These are phyloP conservation scores for Fraxinus albicans DNA, from an alignment of 305 asterid genomes.

Conservation along the genomic window DNA sequence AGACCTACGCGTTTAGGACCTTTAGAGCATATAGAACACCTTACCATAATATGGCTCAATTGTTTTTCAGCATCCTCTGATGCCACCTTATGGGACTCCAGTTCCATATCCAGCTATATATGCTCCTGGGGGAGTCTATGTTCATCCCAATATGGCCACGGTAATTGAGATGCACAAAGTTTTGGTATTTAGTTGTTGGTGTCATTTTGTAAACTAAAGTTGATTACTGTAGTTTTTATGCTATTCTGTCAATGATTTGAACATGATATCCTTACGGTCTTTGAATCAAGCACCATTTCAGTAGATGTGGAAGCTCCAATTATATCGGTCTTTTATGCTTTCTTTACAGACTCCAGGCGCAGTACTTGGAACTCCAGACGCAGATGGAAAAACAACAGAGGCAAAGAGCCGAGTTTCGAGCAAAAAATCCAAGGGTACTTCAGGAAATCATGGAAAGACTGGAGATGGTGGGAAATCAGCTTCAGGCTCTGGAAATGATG, in stretches of 20 bases:
- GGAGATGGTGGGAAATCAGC: conserved; percentile 68
- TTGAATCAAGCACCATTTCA: neutral
- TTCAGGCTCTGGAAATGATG: conserved; percentile 91
- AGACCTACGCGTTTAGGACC: conserved; percentile 2
- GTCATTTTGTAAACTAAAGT: conserved; percentile 5
- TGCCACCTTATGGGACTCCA: conserved; percentile 95
- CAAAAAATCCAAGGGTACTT: conserved; percentile 53
- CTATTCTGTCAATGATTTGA: neutral
- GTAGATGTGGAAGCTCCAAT: neutral
- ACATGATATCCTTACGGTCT: neutral
- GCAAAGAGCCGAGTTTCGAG: conserved; percentile 54
- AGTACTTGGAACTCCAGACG: conserved; percentile 51
- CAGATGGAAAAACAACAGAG: conserved; percentile 58
- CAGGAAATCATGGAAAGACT: conserved; percentile 50
- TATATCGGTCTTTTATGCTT: neutral
- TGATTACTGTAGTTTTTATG: neutral
- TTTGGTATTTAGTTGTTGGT: conserved; percentile 12
- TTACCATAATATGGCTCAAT: conserved; percentile 16
- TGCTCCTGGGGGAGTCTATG: conserved; percentile 87
- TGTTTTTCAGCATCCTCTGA: conserved; percentile 75
- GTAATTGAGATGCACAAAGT: conserved; percentile 37
- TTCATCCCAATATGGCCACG: conserved; percentile 78
- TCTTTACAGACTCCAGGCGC: conserved; percentile 45
- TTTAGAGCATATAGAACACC: conserved; percentile 3
- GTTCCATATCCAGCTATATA: conserved; percentile 88